Evolutionary conservation across 2,329 filamentous ascomycete genomes (phyloP).

Genomic region (Calonectria pauciramosa): DNA sequence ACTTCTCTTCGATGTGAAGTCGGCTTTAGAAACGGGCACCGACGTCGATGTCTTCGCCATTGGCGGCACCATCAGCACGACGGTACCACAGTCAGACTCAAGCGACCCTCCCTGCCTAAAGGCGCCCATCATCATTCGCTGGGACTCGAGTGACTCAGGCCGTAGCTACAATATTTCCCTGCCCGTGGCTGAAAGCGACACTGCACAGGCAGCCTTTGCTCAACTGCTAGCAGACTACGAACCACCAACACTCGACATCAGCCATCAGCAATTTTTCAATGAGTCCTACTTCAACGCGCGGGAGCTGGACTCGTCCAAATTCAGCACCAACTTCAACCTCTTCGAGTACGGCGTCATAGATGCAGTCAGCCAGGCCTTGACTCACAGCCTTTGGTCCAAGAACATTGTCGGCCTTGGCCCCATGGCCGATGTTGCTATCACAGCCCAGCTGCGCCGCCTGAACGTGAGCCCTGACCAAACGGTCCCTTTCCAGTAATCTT

Average conservation of each 20-base stretch:
- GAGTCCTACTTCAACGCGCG: background rate
- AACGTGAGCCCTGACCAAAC: background rate
- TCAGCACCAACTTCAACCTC: background rate
- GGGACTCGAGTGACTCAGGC: background rate
- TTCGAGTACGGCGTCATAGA: background rate
- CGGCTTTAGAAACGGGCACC: background rate
- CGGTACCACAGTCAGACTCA: background rate
- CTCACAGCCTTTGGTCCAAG: background rate
- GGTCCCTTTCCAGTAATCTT: accelerated
- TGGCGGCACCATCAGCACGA: background rate
- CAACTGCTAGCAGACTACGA: background rate
- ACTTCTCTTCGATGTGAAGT: background rate
- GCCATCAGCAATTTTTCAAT: background rate
- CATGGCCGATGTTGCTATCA: background rate
- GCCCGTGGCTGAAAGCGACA: background rate
- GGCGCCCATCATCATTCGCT: background rate
- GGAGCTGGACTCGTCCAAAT: background rate
- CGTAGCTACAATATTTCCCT: background rate
- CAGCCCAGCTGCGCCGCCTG: background rate
- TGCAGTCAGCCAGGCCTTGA: background rate
- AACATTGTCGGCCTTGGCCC: background rate
- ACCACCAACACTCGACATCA: background rate
- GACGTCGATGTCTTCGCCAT: background rate
- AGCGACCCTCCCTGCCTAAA: background rate
- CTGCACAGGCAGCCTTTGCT: background rate